Percentiles rank a stretch among this genome's conserved stretches.
phyloP scores from a whole-genome alignment of 2,329 filamentous ascomycete species.

The Pseudogymnoascus sp. region DNA sequence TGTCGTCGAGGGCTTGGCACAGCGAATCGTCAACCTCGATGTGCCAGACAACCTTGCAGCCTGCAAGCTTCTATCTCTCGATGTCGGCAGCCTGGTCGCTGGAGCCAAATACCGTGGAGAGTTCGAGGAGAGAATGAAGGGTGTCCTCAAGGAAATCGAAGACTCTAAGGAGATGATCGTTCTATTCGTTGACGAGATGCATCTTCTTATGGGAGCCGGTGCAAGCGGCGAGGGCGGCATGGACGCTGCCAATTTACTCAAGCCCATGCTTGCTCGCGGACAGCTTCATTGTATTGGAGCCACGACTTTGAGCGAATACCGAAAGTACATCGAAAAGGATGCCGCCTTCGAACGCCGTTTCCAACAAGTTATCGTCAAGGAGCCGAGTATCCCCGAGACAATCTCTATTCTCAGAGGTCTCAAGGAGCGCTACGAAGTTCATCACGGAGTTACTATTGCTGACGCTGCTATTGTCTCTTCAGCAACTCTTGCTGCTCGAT shows the following conservation, averaged over 20 bases:
- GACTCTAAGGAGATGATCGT: slow-evolving; percentile 95
- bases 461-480: slow-evolving; percentile 88
- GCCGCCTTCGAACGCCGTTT: slow-evolving; percentile 96
- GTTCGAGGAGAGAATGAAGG: slow-evolving; percentile 99
- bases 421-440: slow-evolving; percentile 96
- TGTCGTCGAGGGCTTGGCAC: slow-evolving; percentile 90
- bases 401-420: slow-evolving; percentile 96
- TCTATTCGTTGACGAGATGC: slow-evolving; percentile 97
- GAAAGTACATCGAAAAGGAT: slow-evolving; percentile 99
- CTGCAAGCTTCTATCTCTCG: slow-evolving; percentile 88
- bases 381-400: slow-evolving; percentile 80
- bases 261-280: slow-evolving; percentile 94
- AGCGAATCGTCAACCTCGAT: slow-evolving; percentile 92
- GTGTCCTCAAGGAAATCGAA: slow-evolving; percentile 92
- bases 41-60: slow-evolving; percentile 90
- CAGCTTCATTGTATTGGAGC: slow-evolving; percentile 97
- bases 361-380: slow-evolving; percentile 96
- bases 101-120: slow-evolving; percentile 98
- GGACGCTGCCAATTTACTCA: slow-evolving; percentile 95
- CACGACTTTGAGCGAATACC: slow-evolving; percentile 88
- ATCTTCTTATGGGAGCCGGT: slow-evolving; percentile 95
- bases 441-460: slow-evolving; percentile 94
- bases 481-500: slow-evolving; percentile 85
- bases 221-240: slow-evolving; percentile 93
- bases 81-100: slow-evolving; percentile 89